phyloP scores from a whole-genome alignment of 306 rosid species.

The Arachis stenosperma region DNA sequence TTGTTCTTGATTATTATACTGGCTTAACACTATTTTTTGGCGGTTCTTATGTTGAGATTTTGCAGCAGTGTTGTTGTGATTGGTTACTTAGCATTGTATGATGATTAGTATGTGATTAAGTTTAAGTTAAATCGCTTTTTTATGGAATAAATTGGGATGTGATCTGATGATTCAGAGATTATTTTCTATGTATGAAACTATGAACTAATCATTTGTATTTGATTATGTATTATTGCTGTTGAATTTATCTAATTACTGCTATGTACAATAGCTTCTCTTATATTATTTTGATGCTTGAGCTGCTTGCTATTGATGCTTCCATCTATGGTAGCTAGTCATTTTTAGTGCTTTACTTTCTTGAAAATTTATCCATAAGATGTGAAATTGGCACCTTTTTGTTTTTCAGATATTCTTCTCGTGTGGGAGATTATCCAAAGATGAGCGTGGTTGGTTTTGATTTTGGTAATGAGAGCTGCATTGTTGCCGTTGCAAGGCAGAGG shows the following conservation, averaged over 20 bases:
- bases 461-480: slow-evolving; percentile 95
- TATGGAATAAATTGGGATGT: neutral
- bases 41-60: neutral
- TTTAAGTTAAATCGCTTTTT: neutral
- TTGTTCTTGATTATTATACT: neutral
- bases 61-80: neutral
- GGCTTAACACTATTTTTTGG: neutral
- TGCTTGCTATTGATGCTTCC: neutral
- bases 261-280: neutral
- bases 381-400: neutral
- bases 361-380: neutral
- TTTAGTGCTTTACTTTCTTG: neutral
- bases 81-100: neutral
- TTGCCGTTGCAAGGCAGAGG: slow-evolving; percentile 94
- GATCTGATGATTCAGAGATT: neutral
- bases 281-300: no score
- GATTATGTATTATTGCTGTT: neutral
- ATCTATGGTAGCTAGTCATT: neutral
- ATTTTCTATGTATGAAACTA: neutral
- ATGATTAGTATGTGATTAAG: neutral
- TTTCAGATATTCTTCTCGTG: neutral
- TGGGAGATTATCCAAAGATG: slow-evolving; percentile 57
- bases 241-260: slow-evolving; percentile 4
- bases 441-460: slow-evolving; percentile 98
- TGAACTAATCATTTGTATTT: neutral